These are phyloP conservation scores for Cubamyces sp. DNA, from an alignment of 768 basidiomycete species.

Conservation along the genomic window DNA sequence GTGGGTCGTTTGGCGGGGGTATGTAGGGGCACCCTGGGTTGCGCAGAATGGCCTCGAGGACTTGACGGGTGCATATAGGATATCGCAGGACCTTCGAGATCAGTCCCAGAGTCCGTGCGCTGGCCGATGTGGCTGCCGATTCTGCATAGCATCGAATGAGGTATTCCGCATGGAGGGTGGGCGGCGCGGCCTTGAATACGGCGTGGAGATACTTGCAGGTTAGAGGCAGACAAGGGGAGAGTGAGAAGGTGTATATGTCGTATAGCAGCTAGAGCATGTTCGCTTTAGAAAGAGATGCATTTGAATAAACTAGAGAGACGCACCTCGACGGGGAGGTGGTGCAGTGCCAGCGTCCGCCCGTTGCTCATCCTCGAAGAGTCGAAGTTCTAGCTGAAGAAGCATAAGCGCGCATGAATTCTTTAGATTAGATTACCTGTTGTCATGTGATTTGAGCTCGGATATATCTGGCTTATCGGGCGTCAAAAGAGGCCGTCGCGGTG, in stretches of 20 bases:
- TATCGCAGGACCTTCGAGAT: constrained; percentile 59
- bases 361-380: constrained; percentile 6
- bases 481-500: not conserved
- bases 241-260: constrained; percentile 73
- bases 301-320: not conserved
- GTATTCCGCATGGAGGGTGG: constrained; percentile 68
- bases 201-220: constrained; percentile 55
- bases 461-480: constrained; percentile 1
- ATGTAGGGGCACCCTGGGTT: constrained; percentile 22
- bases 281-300: not conserved
- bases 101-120: constrained; percentile 26
- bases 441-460: not conserved
- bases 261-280: constrained; percentile 63
- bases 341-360: constrained; percentile 22
- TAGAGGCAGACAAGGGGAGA: constrained; percentile 65
- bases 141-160: constrained; percentile 46
- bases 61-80: constrained; percentile 45
- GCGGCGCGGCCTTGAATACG: constrained; percentile 58
- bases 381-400: not conserved
- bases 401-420: not conserved
- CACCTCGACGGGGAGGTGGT: constrained; percentile 43
- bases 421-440: not conserved
- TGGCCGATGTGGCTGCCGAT: constrained; percentile 5
- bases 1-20: not conserved
- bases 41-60: constrained; percentile 52